phyloP scores from a whole-genome alignment of 2,329 filamentous ascomycete species.

The Monilinia vaccinii-corymbosi region DNA sequence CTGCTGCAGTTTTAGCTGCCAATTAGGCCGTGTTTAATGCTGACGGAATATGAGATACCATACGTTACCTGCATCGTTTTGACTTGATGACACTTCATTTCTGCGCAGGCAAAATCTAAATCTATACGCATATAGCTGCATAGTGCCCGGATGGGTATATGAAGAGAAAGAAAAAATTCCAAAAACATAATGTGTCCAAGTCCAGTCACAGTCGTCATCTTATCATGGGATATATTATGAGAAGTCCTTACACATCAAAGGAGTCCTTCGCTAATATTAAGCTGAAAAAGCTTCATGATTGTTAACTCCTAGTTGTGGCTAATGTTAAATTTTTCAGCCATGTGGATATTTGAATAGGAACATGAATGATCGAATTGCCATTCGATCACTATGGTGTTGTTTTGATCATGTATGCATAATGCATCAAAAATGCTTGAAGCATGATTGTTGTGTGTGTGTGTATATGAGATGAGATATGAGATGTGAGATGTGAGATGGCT shows the following conservation, averaged over 20 bases:
- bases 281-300: too few relatives aligned
- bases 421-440: too few relatives aligned
- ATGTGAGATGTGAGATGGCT: too few relatives aligned
- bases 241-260: background rate
- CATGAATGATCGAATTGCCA: background rate
- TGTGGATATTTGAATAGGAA: too few relatives aligned
- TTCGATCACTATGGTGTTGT: too few relatives aligned
- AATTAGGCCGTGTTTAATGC: constrained; percentile 33
- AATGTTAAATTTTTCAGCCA: too few relatives aligned
- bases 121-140: background rate
- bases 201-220: background rate
- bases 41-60: background rate
- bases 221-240: background rate
- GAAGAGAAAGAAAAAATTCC: too few relatives aligned
- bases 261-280: background rate
- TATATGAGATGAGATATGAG: too few relatives aligned
- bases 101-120: background rate
- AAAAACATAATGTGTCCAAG: background rate
- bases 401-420: too few relatives aligned
- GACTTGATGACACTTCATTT: background rate
- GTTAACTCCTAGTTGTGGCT: too few relatives aligned
- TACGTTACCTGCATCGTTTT: background rate
- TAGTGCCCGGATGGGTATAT: background rate
- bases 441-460: too few relatives aligned
- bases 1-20: constrained; percentile 48